Evolutionary conservation across 768 basidiomycete species (phyloP), one percentile per base, ranked within the genome.

Genomic region (Boletus fagicola): DNA sequence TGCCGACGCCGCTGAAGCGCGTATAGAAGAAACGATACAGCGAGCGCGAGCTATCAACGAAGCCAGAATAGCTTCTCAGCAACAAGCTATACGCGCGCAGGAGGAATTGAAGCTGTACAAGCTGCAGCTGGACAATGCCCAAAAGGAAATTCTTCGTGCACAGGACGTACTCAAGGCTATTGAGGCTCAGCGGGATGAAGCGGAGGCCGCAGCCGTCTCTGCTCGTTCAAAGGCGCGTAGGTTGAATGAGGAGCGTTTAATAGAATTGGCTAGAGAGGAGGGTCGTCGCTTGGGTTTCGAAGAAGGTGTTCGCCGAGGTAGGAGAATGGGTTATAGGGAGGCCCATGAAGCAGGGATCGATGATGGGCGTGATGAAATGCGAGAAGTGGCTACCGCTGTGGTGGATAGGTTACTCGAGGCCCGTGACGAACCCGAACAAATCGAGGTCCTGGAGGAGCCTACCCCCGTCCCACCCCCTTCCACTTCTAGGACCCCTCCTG

Each of bases 71-170:
- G 9, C 57, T 60, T 75, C 62, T 51, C 70, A 66, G 62, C 65
- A 73, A 44, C 69, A 71, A 18, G 68, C 70, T 2, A 45, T 60
- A 12, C 66, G 65, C 31, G 68, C 74, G 12, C 74, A 74, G 49
- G 77, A 83, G 33, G 85, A 87, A 59, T 64, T 86, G 46, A 71
- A 74, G 48, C 52, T 84, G 52, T 87, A 85, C 65, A 85, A 83
- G 65, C 49, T 80, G 1, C 83, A 85, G 73, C 69, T 85, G 28
- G 80, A 82, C 18, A 72, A 78, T 35, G 85, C 86, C 16, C 84
- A 86, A 61, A 75, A 74, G 72, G 83, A 86, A 63, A 83, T 86
- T 40, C 65, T 72, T 24, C 76, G 77, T 36, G 85, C 84, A 0
- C 83, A 86, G 58, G 74, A 77, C 4, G 74, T 82, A 5, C 76